These are phyloP conservation scores for Diacronema lutheri DNA, from an alignment of 78 protist species.

Conservation along the genomic window DNA sequence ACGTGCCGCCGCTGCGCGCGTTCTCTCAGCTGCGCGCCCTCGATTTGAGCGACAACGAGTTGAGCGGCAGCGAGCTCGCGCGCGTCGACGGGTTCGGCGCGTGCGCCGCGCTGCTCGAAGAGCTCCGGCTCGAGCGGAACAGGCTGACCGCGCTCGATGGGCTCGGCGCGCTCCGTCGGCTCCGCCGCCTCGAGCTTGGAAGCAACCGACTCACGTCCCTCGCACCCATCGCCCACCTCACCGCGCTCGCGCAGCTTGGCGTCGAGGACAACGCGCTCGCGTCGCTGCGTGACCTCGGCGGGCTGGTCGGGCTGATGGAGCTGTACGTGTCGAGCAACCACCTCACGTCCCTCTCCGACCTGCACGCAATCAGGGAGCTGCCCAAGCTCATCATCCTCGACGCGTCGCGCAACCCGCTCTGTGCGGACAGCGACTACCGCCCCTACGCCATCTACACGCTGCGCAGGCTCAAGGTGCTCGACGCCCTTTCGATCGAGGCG, in stretches of 20 bases:
- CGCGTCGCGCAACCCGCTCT: conserved; percentile 45
- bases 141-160: conserved; percentile 21
- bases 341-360: not conserved
- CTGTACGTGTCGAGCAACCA: conserved; percentile 59
- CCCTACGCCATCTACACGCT: conserved; percentile 41
- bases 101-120: conserved; percentile 37
- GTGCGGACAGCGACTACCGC: conserved; percentile 1
- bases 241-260: conserved; percentile 35
- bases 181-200: conserved; percentile 47
- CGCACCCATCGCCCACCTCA: conserved; percentile 23
- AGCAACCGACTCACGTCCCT: conserved; percentile 27
- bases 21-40: conserved; percentile 24
- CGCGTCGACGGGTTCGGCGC: conserved; percentile 7
- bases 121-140: conserved; percentile 51
- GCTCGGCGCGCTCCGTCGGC: not conserved
- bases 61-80: conserved; percentile 50
- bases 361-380: conserved; percentile 1
- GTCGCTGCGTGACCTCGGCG: conserved; percentile 11
- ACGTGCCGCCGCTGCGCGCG: conserved; percentile 33
- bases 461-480: conserved; percentile 55
- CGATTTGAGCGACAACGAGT: no score
- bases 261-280: conserved; percentile 56
- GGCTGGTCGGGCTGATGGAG: conserved; percentile 32
- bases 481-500: conserved; percentile 52
- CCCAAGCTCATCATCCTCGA: conserved; percentile 64